Conservation (phyloP, 2,329 filamentous ascomycete species). For the Monilinia fructicola region DNA sequence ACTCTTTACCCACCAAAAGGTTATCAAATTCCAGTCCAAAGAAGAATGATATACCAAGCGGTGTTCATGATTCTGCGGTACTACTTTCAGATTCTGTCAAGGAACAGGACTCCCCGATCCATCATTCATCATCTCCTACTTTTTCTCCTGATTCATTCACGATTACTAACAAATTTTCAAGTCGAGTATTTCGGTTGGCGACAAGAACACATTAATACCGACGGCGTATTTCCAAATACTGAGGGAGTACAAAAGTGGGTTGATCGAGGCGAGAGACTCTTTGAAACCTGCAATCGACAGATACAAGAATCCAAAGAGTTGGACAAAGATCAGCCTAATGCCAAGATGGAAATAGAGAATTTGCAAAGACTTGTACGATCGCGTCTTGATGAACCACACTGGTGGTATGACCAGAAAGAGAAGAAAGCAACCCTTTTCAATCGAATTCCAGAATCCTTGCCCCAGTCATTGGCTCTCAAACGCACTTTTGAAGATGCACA, state of each 20-base stretch:
- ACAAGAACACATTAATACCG: neutral
- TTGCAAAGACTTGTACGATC: neutral
- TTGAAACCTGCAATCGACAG: neutral
- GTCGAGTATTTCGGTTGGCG: neutral
- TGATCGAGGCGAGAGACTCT: neutral
- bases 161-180: neutral
- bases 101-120: slow-evolving; percentile 1
- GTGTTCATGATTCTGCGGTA: neutral
- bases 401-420: neutral
- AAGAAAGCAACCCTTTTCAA: too few relatives aligned
- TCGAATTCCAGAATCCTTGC: neutral
- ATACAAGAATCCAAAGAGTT: neutral
- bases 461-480: too few relatives aligned
- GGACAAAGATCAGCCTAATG: neutral
- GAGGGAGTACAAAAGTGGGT: neutral
- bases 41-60: neutral
- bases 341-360: neutral
- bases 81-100: slow-evolving; percentile 9
- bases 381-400: neutral
- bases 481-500: too few relatives aligned
- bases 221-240: neutral
- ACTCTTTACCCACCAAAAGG: neutral
- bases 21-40: neutral
- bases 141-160: neutral
- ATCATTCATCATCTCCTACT: neutral